These are phyloP conservation scores for Gnomoniopsis smithogilvyi DNA, from an alignment of 2,329 filamentous ascomycete genomes.

Conservation along the genomic window DNA sequence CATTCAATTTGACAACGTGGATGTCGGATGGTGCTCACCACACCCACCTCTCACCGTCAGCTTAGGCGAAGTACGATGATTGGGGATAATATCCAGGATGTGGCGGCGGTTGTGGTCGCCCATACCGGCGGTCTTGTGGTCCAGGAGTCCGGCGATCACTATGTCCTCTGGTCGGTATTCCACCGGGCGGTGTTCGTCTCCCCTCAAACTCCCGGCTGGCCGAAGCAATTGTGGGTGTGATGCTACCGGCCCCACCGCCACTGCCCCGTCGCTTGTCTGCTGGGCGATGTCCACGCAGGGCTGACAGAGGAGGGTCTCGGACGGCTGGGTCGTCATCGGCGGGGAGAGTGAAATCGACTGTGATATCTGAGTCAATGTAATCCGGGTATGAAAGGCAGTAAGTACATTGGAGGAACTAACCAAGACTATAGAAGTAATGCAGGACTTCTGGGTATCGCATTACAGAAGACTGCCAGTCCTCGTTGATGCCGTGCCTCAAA, in stretches of 20 bases:
- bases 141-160: conserved; percentile 38
- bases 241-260: conserved; percentile 6
- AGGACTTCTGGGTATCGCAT: conserved; percentile 78
- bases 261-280: conserved; percentile 35
- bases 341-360: conserved; percentile 62
- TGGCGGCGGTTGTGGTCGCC: conserved; percentile 22
- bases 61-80: not conserved
- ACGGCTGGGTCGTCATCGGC: conserved; percentile 57
- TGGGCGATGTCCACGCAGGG: conserved; percentile 42
- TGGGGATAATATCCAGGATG: conserved; percentile 20
- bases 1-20: not conserved
- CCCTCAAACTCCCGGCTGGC: conserved; percentile 31
- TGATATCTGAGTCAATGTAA: not conserved
- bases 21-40: not conserved
- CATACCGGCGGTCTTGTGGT: conserved; percentile 23
- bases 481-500: conserved; percentile 71
- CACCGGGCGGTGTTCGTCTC: conserved; percentile 34
- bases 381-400: not conserved
- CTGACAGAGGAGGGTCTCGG: conserved; percentile 57
- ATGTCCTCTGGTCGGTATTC: conserved; percentile 23
- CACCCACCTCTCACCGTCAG: not conserved
- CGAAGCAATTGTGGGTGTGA: conserved; percentile 34
- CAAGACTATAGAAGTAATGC: conserved; percentile 71
- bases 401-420: not conserved
- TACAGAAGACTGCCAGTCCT: conserved; percentile 74